Evolutionary conservation across 1,284 basidiomycete genomes (phyloP), one percentile per base, ranked within the genome.

Genomic region (Pseudozyma tsukubaensis): DNA sequence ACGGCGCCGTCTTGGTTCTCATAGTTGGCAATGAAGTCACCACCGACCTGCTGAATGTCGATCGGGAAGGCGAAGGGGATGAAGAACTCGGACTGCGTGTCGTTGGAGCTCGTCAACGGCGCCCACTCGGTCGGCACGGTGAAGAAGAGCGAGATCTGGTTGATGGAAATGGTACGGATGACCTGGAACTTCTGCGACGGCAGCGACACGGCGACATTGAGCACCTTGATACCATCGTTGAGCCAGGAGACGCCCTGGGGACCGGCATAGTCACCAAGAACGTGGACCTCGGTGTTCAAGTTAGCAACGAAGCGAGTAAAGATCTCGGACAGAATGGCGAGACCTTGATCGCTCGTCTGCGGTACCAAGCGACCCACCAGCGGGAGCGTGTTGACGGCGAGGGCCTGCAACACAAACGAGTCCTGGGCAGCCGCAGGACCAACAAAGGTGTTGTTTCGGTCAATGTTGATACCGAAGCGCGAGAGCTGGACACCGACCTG

Each of bases 231-330:
- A 34, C 89, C 92, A 50, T 91, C 88, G 80, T 92, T 92, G 29
- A 93, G 86, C 91, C 92, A 93, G 1, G 88, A 88, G 14, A 91
- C 82, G 75, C 89, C 88, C 59, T 86, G 86, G 0, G 91, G 87
- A 14, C 90, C 90, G 6, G 90, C 91, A 64, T 87, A 88, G 44
- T 88, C 86, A 43, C 92, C 91, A 40, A 88, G 86, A 24, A 92
- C 90, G 24, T 86, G 79, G 18, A 93, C 87, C 53, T 88, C 83
- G 56, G 89, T 91, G 72, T 90, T 87, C 75, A 89, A 84, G 5
- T 91, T 91, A 54, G 91, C 90, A 1, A 92, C 88, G 77, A 91
- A 92, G 63, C 88, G 89, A 62, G 91, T 92, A 85, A 92, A 92
- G 43, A 92, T 86, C 18, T 86, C 84, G 1, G 91, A 92, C 3